These are phyloP conservation scores for Scedosporium minutisporum DNA, from an alignment of 2,329 filamentous ascomycete genomes.

Conservation along the genomic window DNA sequence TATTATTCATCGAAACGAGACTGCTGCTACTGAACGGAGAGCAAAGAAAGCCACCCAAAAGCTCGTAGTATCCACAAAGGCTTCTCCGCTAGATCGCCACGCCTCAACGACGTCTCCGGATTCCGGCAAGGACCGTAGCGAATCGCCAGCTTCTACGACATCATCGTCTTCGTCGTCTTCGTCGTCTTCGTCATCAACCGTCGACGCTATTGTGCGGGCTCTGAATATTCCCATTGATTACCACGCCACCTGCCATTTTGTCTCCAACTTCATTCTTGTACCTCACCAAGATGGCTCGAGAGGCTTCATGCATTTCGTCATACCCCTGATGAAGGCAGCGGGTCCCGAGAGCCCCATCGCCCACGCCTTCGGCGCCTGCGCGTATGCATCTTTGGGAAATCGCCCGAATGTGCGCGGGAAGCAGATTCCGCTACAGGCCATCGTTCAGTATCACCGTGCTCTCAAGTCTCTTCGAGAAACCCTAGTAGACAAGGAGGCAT, in stretches of 20 bases:
- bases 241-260: constrained; percentile 48
- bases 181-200: constrained; percentile 10
- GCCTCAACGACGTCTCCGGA: neutral
- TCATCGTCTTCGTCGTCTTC: constrained; percentile 10
- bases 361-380: constrained; percentile 49
- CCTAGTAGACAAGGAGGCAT: constrained; percentile 37
- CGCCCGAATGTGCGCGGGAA: constrained; percentile 25
- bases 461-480: constrained; percentile 19
- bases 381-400: constrained; percentile 48
- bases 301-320: constrained; percentile 50
- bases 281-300: constrained; percentile 36
- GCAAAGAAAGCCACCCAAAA: constrained; percentile 48
- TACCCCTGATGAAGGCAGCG: constrained; percentile 42
- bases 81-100: neutral
- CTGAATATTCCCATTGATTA: constrained; percentile 40
- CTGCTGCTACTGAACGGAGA: constrained; percentile 54
- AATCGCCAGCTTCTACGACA: constrained; percentile 11
- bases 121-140: constrained; percentile 15
- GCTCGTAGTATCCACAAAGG: constrained; percentile 24
- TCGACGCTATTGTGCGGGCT: constrained; percentile 19
- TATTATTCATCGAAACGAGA: constrained; percentile 63
- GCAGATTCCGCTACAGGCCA: constrained; percentile 21
- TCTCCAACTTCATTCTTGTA: constrained; percentile 50
- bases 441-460: constrained; percentile 4
- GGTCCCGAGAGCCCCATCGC: constrained; percentile 36